phyloP scores from a whole-genome alignment of 2,329 filamentous ascomycete species.

The Xylaria hypoxylon region DNA sequence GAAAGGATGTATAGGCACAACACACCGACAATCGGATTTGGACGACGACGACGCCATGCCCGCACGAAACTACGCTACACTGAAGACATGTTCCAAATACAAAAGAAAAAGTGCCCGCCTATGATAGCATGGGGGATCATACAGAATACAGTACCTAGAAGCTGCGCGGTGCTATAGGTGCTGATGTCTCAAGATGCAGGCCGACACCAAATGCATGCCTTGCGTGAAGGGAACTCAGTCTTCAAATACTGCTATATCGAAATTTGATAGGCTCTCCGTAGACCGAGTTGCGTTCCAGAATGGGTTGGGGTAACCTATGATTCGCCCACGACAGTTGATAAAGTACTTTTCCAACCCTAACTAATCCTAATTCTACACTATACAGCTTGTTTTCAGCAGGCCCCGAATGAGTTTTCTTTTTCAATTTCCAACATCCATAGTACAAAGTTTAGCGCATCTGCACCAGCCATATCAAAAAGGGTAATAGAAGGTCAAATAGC shows the following conservation, averaged over 20 bases:
- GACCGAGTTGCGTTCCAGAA: not conserved
- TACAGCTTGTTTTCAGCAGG: not conserved
- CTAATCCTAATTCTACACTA: not conserved
- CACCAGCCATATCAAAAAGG: too few relatives aligned
- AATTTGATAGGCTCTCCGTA: not conserved
- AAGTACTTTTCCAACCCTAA: not conserved
- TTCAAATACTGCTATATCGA: not conserved
- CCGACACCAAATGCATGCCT: not conserved
- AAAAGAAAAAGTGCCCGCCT: not conserved
- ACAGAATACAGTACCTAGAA: not conserved
- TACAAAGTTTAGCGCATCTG: too few relatives aligned
- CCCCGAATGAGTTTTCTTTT: not conserved
- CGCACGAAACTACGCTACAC: not conserved
- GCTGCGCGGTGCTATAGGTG: slow-evolving; percentile 3
- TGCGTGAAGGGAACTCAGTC: not conserved
- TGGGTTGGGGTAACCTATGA: not conserved
- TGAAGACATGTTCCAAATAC: not conserved
- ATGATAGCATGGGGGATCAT: too few relatives aligned
- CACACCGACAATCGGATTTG: not conserved
- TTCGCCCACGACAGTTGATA: not conserved
- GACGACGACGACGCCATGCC: not conserved
- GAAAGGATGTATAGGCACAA: not conserved
- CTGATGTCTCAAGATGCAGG: slow-evolving; percentile 27
- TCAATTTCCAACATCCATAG: too few relatives aligned
- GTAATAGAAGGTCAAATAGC: not conserved